Conservation (phyloP, 106 monocot genomes). For the Dioscorea dumetorum region DNA sequence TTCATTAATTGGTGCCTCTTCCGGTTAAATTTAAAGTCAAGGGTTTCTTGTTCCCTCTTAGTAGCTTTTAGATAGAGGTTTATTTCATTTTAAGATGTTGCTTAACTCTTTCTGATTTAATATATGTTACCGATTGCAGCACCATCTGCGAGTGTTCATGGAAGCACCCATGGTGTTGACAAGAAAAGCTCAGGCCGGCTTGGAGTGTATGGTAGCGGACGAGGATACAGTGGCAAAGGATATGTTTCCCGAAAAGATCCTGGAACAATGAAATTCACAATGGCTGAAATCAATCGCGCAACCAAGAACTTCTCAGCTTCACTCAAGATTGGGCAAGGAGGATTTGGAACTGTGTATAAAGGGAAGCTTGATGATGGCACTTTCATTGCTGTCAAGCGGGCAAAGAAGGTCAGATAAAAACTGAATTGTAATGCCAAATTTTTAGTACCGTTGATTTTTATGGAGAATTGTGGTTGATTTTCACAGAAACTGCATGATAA, state of each 20-base stretch:
- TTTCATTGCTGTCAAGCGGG: slow-evolving; percentile 31
- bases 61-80: not conserved
- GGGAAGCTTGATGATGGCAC: slow-evolving; percentile 36
- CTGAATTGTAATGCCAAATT: no score
- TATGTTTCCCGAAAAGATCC: not conserved
- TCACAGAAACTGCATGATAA: slow-evolving; percentile 27
- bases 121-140: not conserved
- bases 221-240: not conserved
- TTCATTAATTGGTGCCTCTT: no score
- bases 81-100: not conserved
- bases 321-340: slow-evolving; percentile 39
- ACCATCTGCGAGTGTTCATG: not conserved
- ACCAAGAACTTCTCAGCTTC: slow-evolving; percentile 31
- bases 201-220: not conserved
- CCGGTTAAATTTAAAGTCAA: no score
- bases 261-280: slow-evolving; percentile 11
- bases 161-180: not conserved
- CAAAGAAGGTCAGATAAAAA: slow-evolving; percentile 21
- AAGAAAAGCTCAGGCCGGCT: not conserved
- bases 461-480: not conserved
- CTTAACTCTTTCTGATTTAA: not conserved
- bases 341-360: slow-evolving; percentile 30
- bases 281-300: slow-evolving; percentile 27
- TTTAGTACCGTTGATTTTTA: not conserved
- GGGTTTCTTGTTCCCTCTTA: no score